Conservation (phyloP, 75 land plant species). For the Gnetum montanum region DNA sequence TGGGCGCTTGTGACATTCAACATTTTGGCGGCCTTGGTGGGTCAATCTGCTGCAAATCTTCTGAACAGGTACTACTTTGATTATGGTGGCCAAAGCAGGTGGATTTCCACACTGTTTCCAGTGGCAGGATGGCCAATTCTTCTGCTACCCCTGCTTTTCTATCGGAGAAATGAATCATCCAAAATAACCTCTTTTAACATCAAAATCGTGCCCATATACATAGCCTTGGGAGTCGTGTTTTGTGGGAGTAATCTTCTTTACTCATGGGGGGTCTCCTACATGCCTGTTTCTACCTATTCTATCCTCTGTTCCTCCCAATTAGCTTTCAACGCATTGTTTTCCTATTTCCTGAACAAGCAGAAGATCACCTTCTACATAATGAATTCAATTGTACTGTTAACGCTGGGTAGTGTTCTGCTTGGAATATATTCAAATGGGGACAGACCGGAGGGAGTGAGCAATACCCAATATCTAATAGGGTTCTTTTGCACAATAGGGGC, state of each 20-base stretch:
- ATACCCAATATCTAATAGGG: conserved; percentile 21
- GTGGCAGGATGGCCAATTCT: no score
- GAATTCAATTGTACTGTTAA: conserved; percentile 50
- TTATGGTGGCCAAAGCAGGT: no score
- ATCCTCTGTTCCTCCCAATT: conserved; percentile 43
- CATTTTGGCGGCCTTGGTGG: no score
- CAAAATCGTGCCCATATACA: no score
- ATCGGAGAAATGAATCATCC: no score
- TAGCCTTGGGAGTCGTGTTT: conserved; percentile 33
- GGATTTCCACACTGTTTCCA: no score
- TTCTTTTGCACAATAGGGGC: conserved; percentile 37
- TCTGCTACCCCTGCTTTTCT: no score
- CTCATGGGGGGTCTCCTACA: conserved; percentile 39
- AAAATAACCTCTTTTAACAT: no score
- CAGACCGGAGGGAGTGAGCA: conserved; percentile 3
- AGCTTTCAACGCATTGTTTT: conserved; percentile 51
- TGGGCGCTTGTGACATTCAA: no score
- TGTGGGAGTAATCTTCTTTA: conserved; percentile 52
- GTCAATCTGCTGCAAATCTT: no score
- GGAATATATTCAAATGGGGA: conserved; percentile 19
- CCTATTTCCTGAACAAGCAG: conserved; percentile 39
- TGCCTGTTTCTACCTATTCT: conserved; percentile 58
- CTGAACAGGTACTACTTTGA: no score
- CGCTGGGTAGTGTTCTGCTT: conserved; percentile 37
- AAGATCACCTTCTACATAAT: conserved; percentile 31